A percentile compares a stretch with the other conserved stretches of the same genome.
phyloP scores from a whole-genome alignment of 2,329 filamentous ascomycete genomes.

The Diaporthe citri region DNA sequence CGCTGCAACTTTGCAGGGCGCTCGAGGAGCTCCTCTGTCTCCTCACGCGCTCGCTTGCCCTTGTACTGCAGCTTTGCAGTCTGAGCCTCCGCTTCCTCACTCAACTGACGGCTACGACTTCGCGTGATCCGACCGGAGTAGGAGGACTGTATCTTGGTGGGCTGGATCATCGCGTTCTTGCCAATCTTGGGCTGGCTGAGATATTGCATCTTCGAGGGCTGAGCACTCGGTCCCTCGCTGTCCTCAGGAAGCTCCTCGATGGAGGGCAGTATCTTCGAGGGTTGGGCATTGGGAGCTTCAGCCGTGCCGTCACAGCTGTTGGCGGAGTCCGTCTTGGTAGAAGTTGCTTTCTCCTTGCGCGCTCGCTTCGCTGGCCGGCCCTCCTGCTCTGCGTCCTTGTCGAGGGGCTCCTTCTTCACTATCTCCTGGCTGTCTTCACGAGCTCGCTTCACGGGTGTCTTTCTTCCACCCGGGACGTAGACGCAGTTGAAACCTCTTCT shows the following conservation, averaged over 20 bases:
- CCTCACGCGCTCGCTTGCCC: slow-evolving; percentile 24
- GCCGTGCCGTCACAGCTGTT: neutral
- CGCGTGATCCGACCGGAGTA: neutral
- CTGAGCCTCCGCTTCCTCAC: slow-evolving; percentile 13
- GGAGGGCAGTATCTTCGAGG: neutral
- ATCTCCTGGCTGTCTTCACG: neutral
- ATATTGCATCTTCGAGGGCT: neutral
- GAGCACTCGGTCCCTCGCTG: neutral
- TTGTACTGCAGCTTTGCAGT: slow-evolving; percentile 22
- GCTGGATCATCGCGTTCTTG: neutral
- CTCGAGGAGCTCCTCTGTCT: neutral
- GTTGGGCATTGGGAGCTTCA: neutral
- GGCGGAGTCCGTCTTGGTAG: neutral
- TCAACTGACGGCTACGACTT: neutral
- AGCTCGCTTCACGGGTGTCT: slow-evolving; percentile 12
- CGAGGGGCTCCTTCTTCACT: neutral
- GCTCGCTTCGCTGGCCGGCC: slow-evolving; percentile 23
- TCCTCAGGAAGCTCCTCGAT: slow-evolving; percentile 10
- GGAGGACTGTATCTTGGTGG: neutral
- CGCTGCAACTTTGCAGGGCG: slow-evolving; percentile 34
- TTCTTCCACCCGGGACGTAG: slow-evolving; percentile 9
- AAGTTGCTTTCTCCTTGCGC: neutral
- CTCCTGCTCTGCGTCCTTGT: neutral
- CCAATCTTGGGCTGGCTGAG: neutral
- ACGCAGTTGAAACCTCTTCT: slow-evolving; percentile 23